Conservation (phyloP, 2,329 filamentous ascomycete species). For the Phialocephala sp. region DNA sequence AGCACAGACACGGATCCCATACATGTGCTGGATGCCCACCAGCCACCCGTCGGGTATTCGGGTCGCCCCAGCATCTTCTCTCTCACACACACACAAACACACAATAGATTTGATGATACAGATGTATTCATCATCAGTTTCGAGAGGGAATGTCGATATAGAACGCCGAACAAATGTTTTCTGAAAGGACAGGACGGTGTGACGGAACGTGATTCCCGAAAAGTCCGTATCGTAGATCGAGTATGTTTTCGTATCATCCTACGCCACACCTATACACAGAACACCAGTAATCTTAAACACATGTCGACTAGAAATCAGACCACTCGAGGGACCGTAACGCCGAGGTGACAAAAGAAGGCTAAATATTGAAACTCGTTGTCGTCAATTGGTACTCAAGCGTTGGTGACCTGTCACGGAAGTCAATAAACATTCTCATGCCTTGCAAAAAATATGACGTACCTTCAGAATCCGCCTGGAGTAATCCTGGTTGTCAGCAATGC, state of each 20-base stretch:
- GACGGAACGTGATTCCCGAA: conserved; percentile 27
- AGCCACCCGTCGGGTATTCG: conserved; percentile 9
- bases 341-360: conserved; percentile 39
- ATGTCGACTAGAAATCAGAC: conserved; percentile 37
- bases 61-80: conserved; percentile 13
- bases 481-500: conserved; percentile 96
- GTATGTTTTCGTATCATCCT: conserved; percentile 37
- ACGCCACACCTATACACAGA: conserved; percentile 44
- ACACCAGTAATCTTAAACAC: conserved; percentile 38
- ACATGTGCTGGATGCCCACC: conserved; percentile 9
- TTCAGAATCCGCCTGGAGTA: conserved; percentile 95
- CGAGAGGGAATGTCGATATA: conserved; percentile 7
- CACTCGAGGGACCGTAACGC: conserved; percentile 41
- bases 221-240: conserved; percentile 34
- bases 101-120: conserved; percentile 12
- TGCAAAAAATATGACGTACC: conserved; percentile 59
- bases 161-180: conserved; percentile 24
- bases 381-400: conserved; percentile 56
- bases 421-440: not conserved
- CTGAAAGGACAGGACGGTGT: conserved; percentile 44
- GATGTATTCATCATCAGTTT: conserved; percentile 4
- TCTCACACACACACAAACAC: not conserved
- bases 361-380: conserved; percentile 45
- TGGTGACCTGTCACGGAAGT: conserved; percentile 55
- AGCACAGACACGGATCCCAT: conserved; percentile 13